Conservation (phyloP, 164 flowering plant genomes). For the Nymphaea colorata region DNA sequence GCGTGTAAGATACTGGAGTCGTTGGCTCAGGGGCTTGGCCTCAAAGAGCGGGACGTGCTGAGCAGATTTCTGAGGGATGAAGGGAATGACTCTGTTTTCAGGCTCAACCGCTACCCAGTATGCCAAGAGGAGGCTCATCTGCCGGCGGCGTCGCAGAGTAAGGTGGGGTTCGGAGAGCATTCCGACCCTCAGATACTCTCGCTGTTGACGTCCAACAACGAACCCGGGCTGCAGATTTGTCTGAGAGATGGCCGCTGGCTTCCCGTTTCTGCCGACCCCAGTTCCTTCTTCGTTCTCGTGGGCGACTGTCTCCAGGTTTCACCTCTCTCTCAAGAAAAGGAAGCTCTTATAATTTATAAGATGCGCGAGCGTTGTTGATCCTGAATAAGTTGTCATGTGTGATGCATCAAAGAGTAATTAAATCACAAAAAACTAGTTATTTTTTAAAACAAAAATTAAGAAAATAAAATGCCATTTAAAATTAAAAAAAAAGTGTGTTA, state of each 20-base stretch:
- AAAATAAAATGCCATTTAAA: too few relatives aligned
- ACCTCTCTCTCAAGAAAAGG: not conserved
- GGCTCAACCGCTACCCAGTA: slow-evolving; percentile 78
- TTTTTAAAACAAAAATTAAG: not conserved
- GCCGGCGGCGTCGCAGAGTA: not conserved
- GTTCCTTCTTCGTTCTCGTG: slow-evolving; percentile 40
- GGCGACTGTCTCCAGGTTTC: slow-evolving; percentile 43
- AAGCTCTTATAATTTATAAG: not conserved
- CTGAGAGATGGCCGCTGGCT: slow-evolving; percentile 49
- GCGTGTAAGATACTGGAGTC: slow-evolving; percentile 54
- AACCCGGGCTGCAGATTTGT: slow-evolving; percentile 46
- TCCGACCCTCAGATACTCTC: slow-evolving; percentile 83
- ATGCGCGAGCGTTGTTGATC: not conserved
- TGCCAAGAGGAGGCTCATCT: slow-evolving; percentile 10
- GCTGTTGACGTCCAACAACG: slow-evolving; percentile 56
- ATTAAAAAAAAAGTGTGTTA: too few relatives aligned
- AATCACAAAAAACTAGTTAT: too few relatives aligned
- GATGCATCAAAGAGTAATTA: too few relatives aligned
- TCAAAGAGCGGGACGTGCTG: slow-evolving; percentile 28
- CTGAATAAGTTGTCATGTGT: not conserved
- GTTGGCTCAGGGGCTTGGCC: slow-evolving; percentile 45
- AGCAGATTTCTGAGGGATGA: slow-evolving; percentile 50
- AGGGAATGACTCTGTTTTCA: slow-evolving; percentile 56
- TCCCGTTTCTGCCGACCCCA: slow-evolving; percentile 53
- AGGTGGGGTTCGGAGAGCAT: slow-evolving; percentile 76